A percentile compares a stretch with the other conserved stretches of the same genome.
Evolutionary conservation across 2,329 filamentous ascomycete species (phyloP).

Genomic region (Trichophaea hybrida): DNA sequence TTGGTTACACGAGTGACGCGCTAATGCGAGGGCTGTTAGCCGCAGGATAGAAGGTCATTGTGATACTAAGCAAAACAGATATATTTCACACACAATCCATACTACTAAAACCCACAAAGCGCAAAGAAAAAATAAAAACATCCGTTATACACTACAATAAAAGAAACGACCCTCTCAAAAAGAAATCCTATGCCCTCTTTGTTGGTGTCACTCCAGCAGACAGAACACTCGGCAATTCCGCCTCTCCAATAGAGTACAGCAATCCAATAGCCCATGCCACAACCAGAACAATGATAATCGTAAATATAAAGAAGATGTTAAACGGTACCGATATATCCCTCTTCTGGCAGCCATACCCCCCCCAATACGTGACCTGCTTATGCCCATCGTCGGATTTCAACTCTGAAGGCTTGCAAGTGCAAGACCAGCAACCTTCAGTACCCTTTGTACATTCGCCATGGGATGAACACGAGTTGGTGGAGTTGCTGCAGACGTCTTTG

Average conservation of each 20-base stretch:
- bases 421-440: conserved; percentile 55
- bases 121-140: too few relatives aligned
- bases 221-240: conserved; percentile 84
- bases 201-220: conserved; percentile 78
- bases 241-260: conserved; percentile 68
- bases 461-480: conserved; percentile 65
- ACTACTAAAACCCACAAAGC: too few relatives aligned
- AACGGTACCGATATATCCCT: conserved; percentile 78
- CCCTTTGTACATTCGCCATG: conserved; percentile 61
- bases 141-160: too few relatives aligned
- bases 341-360: conserved; percentile 77
- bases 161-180: not conserved
- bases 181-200: conserved; percentile 33
- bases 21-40: too few relatives aligned
- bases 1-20: too few relatives aligned
- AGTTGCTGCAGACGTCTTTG: conserved; percentile 49
- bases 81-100: too few relatives aligned
- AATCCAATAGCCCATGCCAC: conserved; percentile 54
- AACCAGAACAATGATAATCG: conserved; percentile 52
- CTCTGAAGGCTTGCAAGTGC: conserved; percentile 53
- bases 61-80: too few relatives aligned
- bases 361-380: conserved; percentile 61
- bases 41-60: too few relatives aligned
- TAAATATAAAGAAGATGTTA: conserved; percentile 68
- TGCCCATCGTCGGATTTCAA: conserved; percentile 35